Evolutionary conservation across 768 basidiomycete species (phyloP).

Genomic region (Lepiota venenata): DNA sequence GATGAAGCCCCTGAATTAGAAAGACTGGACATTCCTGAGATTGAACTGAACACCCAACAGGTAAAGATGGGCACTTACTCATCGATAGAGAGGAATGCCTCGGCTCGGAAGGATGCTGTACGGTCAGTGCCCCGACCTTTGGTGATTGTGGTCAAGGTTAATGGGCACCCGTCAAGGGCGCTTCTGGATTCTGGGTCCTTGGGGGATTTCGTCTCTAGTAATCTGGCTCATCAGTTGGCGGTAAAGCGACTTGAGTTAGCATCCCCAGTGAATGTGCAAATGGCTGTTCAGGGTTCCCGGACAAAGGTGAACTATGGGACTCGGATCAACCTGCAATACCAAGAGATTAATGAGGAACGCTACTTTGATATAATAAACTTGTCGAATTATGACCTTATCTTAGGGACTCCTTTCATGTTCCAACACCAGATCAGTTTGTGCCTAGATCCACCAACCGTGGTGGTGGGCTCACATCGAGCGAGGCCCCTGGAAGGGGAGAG

Average conservation of each 20-base stretch:
- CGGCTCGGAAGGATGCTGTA: conserved; percentile 15
- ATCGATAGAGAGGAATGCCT: too few species aligned
- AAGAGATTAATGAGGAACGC: conserved; percentile 28
- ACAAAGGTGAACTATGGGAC: conserved; percentile 30
- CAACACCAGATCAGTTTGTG: too few species aligned
- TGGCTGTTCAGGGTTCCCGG: conserved; percentile 39
- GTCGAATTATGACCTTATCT: too few species aligned
- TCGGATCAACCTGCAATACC: conserved; percentile 26
- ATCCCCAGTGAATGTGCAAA: conserved; percentile 30
- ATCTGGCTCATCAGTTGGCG: conserved; percentile 33
- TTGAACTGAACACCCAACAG: conserved; percentile 12
- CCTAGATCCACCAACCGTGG: too few species aligned
- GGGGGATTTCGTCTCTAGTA: conserved; percentile 38
- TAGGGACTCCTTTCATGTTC: too few species aligned
- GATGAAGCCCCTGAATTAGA: too few species aligned
- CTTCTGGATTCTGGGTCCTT: conserved; percentile 36
- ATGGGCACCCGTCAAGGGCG: conserved; percentile 28
- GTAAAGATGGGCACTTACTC: conserved; percentile 14
- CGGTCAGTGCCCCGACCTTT: conserved; percentile 28
- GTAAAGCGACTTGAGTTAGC: conserved; percentile 20
- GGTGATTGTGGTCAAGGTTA: conserved; percentile 25
- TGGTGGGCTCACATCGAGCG: too few species aligned
- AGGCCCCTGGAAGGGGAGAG: too few species aligned
- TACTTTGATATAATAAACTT: too few species aligned
- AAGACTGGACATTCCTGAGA: too few species aligned